A percentile compares a stretch with the other conserved stretches of the same genome.
These are phyloP conservation scores for Syzygium jambos DNA, from an alignment of 345 rosid genomes.

Conservation along the genomic window DNA sequence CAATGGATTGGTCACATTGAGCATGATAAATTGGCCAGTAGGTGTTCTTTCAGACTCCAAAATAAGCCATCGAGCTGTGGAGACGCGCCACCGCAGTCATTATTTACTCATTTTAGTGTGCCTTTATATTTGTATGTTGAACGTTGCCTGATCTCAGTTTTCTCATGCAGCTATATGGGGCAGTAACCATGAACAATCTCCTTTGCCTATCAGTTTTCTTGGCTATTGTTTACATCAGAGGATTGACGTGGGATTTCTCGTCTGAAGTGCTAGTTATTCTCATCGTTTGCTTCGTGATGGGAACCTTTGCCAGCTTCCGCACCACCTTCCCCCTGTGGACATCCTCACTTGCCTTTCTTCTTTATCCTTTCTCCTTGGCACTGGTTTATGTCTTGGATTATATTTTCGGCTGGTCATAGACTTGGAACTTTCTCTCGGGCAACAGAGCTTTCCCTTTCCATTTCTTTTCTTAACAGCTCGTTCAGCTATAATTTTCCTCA, in stretches of 20 bases:
- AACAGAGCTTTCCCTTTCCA: background rate
- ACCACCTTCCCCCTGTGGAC: conserved; percentile 95
- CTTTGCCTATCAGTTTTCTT: conserved; percentile 90
- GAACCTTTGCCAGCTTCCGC: conserved; percentile 73
- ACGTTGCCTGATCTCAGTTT: background rate
- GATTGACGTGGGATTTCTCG: conserved; percentile 92
- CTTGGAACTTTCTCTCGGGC: background rate
- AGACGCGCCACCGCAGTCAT: background rate
- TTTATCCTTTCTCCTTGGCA: conserved; percentile 79
- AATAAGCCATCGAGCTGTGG: background rate
- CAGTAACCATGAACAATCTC: conserved; percentile 84
- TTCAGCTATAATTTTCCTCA: background rate
- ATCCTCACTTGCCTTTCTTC: conserved; percentile 49
- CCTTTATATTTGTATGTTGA: too few relatives aligned
- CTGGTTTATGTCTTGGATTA: conserved; percentile 84
- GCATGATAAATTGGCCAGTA: background rate
- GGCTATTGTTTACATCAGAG: conserved; percentile 72
- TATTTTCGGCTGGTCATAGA: conserved; percentile 84
- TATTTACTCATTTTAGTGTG: background rate
- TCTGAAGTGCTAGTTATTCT: conserved; percentile 84
- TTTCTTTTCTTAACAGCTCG: background rate
- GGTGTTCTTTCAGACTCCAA: background rate
- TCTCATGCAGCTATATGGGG: conserved; percentile 74
- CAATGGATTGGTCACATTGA: background rate
- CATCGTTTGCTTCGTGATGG: conserved; percentile 80